Evolutionary conservation across 1,139 yeast species (phyloP).

Genomic region (Tardiomyces depauwii): DNA sequence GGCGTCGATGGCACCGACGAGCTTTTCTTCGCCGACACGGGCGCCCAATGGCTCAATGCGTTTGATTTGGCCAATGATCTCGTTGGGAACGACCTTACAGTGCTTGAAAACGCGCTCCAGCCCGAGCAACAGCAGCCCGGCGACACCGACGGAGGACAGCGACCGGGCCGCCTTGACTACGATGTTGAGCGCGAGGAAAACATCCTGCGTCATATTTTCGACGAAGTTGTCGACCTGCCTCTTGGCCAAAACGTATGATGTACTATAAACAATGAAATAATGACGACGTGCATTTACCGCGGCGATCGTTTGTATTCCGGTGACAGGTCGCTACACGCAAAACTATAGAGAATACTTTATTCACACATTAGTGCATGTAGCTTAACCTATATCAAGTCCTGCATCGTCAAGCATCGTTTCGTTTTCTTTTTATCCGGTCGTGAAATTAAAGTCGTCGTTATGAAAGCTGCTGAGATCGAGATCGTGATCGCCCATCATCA

Average conservation of each 20-base stretch:
- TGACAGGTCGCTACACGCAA: no score
- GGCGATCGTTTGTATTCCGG: no score
- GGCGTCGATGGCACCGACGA: not conserved
- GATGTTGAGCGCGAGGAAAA: constrained; percentile 36
- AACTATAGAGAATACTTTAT: no score
- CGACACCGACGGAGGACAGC: constrained; percentile 3
- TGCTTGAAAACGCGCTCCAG: not conserved
- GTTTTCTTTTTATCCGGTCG: not conserved
- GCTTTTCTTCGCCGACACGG: constrained; percentile 4
- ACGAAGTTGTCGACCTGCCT: constrained; percentile 43
- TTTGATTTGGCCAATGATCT: constrained; percentile 7
- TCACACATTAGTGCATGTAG: no score
- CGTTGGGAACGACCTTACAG: not conserved
- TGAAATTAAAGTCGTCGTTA: not conserved
- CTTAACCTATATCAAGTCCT: not conserved
- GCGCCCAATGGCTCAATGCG: constrained; percentile 10
- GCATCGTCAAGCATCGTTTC: not conserved
- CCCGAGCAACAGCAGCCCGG: not conserved
- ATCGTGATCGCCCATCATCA: not conserved
- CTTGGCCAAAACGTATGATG: no score
- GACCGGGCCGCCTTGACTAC: constrained; percentile 2
- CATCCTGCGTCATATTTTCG: constrained; percentile 74
- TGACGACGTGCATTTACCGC: no score
- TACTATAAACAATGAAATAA: no score
- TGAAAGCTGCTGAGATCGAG: not conserved